Conservation (phyloP, 495 filamentous ascomycete genomes). For the Talaromyces borbonicus region DNA sequence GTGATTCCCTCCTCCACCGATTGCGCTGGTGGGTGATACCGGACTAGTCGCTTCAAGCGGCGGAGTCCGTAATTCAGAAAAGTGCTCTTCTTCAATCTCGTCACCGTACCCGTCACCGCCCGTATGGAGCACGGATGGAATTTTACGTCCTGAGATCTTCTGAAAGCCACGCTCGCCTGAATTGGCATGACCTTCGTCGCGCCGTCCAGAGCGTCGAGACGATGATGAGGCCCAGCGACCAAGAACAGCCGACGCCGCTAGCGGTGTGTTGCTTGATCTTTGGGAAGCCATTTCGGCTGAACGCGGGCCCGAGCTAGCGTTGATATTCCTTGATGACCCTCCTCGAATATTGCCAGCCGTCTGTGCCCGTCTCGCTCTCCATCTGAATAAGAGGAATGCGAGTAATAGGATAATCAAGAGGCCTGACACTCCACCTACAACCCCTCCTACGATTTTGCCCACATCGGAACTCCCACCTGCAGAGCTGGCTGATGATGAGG, state of each 20-base stretch:
- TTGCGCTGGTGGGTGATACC: constrained; percentile 6
- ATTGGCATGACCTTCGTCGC: neutral
- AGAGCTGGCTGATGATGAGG: constrained; percentile 11
- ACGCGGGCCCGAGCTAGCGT: neutral
- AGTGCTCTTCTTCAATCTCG: constrained; percentile 20
- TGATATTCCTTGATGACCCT: neutral
- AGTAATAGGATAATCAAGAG: constrained; percentile 47
- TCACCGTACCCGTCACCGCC: constrained; percentile 65
- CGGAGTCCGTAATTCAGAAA: constrained; percentile 3
- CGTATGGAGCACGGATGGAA: constrained; percentile 58
- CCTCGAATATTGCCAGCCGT: constrained; percentile 12
- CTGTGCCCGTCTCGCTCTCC: constrained; percentile 27
- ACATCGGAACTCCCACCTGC: constrained; percentile 15
- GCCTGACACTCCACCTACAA: constrained; percentile 57
- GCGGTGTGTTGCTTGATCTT: constrained; percentile 42
- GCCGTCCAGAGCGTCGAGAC: constrained; percentile 17
- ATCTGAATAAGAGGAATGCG: constrained; percentile 44
- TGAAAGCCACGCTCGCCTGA: constrained; percentile 42
- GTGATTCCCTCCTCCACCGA: neutral
- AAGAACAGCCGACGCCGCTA: constrained; percentile 40
- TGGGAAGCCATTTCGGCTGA: constrained; percentile 36
- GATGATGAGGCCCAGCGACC: constrained; percentile 13
- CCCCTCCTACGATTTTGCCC: constrained; percentile 47
- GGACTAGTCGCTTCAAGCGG: constrained; percentile 5
- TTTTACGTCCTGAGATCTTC: constrained; percentile 59